These are phyloP conservation scores for Nigrograna mackinnonii DNA, from an alignment of 2,329 filamentous ascomycete genomes.

Conservation along the genomic window DNA sequence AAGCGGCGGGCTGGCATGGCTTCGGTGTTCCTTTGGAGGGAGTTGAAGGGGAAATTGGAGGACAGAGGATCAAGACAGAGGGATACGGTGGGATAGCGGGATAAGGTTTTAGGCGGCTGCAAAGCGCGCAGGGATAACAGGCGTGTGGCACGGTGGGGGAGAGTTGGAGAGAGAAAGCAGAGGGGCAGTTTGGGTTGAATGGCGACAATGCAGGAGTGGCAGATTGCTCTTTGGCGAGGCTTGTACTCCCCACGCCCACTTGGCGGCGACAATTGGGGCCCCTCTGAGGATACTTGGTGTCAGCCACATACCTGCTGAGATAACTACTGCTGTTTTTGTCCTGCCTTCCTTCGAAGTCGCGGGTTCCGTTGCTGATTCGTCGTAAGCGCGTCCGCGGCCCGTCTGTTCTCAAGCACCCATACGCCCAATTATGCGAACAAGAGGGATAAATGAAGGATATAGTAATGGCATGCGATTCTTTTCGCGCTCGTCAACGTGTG, in stretches of 20 bases:
- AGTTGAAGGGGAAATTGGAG: not conserved
- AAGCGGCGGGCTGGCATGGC: conserved; percentile 34
- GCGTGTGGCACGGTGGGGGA: conserved; percentile 5
- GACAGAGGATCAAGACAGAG: not conserved
- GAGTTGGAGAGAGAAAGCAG: too few species aligned
- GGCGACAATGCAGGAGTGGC: conserved; percentile 7
- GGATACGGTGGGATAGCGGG: conserved; percentile 2
- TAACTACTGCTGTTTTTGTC: conserved; percentile 33
- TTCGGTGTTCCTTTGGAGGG: conserved; percentile 14
- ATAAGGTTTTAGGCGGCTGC: conserved; percentile 2
- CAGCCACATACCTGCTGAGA: conserved; percentile 33
- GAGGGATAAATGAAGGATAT: conserved; percentile 1
- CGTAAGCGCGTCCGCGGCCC: conserved; percentile 43
- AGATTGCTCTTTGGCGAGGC: conserved; percentile 6
- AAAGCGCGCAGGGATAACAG: conserved; percentile 8
- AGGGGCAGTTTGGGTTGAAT: conserved; percentile 14
- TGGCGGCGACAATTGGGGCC: conserved; percentile 14
- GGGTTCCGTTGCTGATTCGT: conserved; percentile 44
- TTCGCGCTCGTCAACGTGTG: conserved; percentile 3
- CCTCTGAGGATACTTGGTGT: conserved; percentile 2
- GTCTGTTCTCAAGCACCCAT: conserved; percentile 25
- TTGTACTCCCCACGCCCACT: conserved; percentile 25
- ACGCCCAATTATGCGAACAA: not conserved
- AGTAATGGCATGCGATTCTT: conserved; percentile 1
- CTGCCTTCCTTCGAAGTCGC: conserved; percentile 35